Evolutionary conservation across 2,329 filamentous ascomycete genomes (phyloP), one percentile per base, ranked within the genome.

Genomic region (Cercospora sojina): DNA sequence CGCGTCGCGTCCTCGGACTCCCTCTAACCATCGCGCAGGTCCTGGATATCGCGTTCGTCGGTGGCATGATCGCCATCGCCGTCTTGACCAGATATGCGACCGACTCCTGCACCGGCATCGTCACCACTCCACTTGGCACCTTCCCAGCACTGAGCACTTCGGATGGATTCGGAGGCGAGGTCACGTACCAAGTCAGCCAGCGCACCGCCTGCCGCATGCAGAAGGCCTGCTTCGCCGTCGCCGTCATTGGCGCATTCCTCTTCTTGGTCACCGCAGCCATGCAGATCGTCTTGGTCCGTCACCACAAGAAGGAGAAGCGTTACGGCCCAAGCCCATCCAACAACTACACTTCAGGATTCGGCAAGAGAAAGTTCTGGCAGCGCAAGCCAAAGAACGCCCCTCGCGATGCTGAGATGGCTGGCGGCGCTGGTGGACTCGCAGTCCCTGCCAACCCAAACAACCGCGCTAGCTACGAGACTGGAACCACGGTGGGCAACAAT

Each of bases 31-130:
- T 41, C 27, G 5, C 20, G 4, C 25, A 70, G 69, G 35, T 93
- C 25, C 83, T 97, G 57, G 92, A 97, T 75, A 73, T 95, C 62
- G 85, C 85, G 74, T 96, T 97, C 79, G 81, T 87, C 61, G 91
- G 86, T 47, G 87, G 84, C 66, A 95, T 95, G 82, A 86, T 96
- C 75, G 96, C 93, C 75, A 86, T 97, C 67, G 92, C 93, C 0
- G 83, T 89, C 58, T 84, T 91, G 69, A 93, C 91, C 67, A 86
- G 90, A 41, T 80, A 86, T 64, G 93, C 93, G 41, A 86, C 87
- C 0, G 79, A 84, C 67, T 85, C 80, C 59, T 97, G 93, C 82
- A 83, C 80, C 13, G 87, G 87, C 57, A 80, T 80, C 16, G 84
- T 93, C 66, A 81, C 84, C 57, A 94, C 88, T 16, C 88, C 87